These are phyloP conservation scores for Sequoia sempervirens DNA, from an alignment of 75 land plant species.

Conservation along the genomic window DNA sequence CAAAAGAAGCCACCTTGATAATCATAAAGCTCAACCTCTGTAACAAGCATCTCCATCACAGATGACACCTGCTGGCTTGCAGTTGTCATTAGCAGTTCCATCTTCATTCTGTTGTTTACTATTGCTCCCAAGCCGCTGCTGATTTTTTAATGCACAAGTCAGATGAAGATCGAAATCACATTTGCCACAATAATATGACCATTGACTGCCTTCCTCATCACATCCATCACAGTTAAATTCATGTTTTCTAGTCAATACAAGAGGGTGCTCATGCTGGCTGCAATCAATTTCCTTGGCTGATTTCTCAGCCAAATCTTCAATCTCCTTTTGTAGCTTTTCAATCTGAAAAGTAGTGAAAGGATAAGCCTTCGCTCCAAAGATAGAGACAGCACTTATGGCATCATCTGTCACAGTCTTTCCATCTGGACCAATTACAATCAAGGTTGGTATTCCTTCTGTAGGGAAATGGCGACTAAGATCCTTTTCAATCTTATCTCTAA, in stretches of 20 bases:
- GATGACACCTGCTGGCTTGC: background rate
- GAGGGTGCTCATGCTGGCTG: constrained; percentile 34
- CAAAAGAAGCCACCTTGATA: background rate
- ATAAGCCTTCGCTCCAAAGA: constrained; percentile 50
- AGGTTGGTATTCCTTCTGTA: constrained; percentile 50
- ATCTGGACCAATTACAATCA: constrained; percentile 50
- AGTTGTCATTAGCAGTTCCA: background rate
- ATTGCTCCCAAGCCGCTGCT: background rate
- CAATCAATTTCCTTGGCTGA: constrained; percentile 32
- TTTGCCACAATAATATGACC: constrained; percentile 36
- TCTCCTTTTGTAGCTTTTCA: constrained; percentile 24
- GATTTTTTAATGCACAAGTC: constrained; percentile 22
- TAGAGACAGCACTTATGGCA: constrained; percentile 25
- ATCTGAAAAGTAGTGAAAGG: constrained; percentile 51
- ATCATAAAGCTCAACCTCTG: background rate
- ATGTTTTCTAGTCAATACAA: constrained; percentile 10
- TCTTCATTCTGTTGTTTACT: background rate
- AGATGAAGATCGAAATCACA: constrained; percentile 49
- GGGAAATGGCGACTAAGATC: constrained; percentile 32
- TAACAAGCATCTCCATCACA: constrained; percentile 8
- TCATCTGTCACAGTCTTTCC: constrained; percentile 51
- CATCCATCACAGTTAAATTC: constrained; percentile 41
- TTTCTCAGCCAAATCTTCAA: constrained; percentile 20
- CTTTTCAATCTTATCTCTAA: constrained; percentile 38
- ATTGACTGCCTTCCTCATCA: constrained; percentile 21